A percentile compares a stretch with the other conserved stretches of the same genome.
Conservation (phyloP, 2,329 filamentous ascomycete species). For the Clonostachys solani region DNA sequence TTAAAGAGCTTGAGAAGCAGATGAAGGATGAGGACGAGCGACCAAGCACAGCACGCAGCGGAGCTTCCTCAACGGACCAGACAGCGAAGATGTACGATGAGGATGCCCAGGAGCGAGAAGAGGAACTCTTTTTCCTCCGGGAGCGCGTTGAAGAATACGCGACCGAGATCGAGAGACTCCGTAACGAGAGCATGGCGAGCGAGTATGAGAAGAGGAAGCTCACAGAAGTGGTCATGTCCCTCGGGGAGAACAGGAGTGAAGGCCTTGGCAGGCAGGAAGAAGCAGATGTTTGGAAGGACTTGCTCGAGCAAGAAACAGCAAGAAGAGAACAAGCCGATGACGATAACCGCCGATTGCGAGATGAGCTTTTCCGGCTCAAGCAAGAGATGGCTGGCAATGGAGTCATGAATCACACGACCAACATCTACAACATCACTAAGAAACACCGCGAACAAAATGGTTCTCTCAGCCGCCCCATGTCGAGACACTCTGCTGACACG, state of each 20-base stretch:
- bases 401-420: constrained; percentile 52
- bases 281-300: constrained; percentile 89
- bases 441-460: constrained; percentile 41
- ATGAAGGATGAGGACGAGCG: constrained; percentile 62
- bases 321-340: constrained; percentile 87
- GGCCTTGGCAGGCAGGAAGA: constrained; percentile 53
- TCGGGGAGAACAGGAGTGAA: constrained; percentile 45
- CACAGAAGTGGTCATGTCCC: constrained; percentile 67
- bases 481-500: constrained; percentile 40
- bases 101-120: constrained; percentile 67
- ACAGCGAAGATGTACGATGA: constrained; percentile 53
- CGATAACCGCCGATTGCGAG: constrained; percentile 77
- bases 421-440: constrained; percentile 61
- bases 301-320: constrained; percentile 86
- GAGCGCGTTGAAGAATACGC: constrained; percentile 84
- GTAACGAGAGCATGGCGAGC: constrained; percentile 71
- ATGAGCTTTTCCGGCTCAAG: constrained; percentile 75
- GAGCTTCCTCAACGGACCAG: constrained; percentile 52
- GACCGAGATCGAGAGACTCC: constrained; percentile 76
- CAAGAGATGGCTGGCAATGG: constrained; percentile 42
- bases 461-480: constrained; percentile 44
- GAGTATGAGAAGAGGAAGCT: constrained; percentile 85
- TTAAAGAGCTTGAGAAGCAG: constrained; percentile 84
- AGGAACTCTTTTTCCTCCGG: constrained; percentile 79
- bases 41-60: constrained; percentile 55